These are phyloP conservation scores for Pseudognaphalium luteoalbum DNA, from an alignment of 129 eudicot species.

Conservation along the genomic window DNA sequence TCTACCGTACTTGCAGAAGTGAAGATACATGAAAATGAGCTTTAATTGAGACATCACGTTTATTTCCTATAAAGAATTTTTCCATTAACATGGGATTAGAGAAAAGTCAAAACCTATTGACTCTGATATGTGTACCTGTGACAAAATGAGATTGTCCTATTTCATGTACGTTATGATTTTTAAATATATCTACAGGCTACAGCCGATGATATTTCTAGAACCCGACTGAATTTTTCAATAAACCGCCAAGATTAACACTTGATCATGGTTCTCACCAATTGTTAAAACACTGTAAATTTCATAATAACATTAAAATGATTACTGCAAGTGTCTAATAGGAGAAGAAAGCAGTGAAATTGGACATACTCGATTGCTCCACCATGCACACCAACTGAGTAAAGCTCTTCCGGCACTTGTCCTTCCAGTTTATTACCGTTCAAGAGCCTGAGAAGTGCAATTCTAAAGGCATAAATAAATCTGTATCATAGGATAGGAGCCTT, in stretches of 20 bases:
- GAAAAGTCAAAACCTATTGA: not conserved
- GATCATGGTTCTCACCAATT: not conserved
- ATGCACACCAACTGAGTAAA: constrained; percentile 90
- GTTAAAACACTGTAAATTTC: not conserved
- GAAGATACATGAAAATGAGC: too few relatives aligned
- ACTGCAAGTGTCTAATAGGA: not conserved
- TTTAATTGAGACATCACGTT: not conserved
- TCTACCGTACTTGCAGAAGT: not conserved
- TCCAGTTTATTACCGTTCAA: constrained; percentile 74
- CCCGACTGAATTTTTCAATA: not conserved
- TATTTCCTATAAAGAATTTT: not conserved
- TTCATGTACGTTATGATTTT: not conserved
- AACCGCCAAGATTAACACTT: not conserved
- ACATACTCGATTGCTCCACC: constrained; percentile 99
- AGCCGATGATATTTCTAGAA: not conserved
- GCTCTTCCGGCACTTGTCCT: constrained; percentile 93
- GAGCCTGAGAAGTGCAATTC: constrained; percentile 47
- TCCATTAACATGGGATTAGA: not conserved
- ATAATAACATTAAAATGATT: not conserved
- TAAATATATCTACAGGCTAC: not conserved
- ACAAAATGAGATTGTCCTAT: not conserved
- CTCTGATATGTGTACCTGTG: not conserved
- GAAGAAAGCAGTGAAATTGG: not conserved
- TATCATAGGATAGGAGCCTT: not conserved
- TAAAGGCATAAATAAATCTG: constrained; percentile 2